Conservation (phyloP, 306 rosid species). For the Rosa lucieae region DNA sequence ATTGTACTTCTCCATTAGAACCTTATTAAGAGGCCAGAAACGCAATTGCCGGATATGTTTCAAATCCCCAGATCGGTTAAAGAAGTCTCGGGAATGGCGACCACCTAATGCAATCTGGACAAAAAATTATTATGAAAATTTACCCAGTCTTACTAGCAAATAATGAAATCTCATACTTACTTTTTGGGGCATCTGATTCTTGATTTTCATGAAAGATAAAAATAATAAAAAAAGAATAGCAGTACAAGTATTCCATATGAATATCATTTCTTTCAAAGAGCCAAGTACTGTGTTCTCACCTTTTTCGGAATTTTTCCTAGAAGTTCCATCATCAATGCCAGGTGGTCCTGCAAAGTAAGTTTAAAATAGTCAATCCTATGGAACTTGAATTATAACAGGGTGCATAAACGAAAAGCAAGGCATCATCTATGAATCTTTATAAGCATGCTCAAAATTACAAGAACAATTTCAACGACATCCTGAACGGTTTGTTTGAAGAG, state of each 20-base stretch:
- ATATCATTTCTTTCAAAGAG: background rate
- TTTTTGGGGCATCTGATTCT: background rate
- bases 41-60: slow-evolving; percentile 80
- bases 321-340: slow-evolving; percentile 93
- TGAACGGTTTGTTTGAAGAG: background rate
- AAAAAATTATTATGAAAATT: background rate
- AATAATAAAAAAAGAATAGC: background rate
- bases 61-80: slow-evolving; percentile 73
- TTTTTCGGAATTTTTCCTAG: slow-evolving; percentile 87
- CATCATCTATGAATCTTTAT: background rate
- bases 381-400: background rate
- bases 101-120: slow-evolving; percentile 81
- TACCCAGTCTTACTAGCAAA: slow-evolving; percentile 7
- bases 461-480: background rate
- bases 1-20: slow-evolving; percentile 71
- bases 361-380: slow-evolving; percentile 7
- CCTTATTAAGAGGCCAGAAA: slow-evolving; percentile 81
- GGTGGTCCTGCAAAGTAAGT: slow-evolving; percentile 59
- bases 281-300: slow-evolving; percentile 31
- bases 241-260: background rate
- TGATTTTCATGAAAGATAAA: background rate
- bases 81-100: slow-evolving; percentile 78
- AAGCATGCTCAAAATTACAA: background rate
- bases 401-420: background rate
- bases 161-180: background rate